These are phyloP conservation scores for Meira miltonrushii DNA, from an alignment of 1,284 basidiomycete species.

Conservation along the genomic window DNA sequence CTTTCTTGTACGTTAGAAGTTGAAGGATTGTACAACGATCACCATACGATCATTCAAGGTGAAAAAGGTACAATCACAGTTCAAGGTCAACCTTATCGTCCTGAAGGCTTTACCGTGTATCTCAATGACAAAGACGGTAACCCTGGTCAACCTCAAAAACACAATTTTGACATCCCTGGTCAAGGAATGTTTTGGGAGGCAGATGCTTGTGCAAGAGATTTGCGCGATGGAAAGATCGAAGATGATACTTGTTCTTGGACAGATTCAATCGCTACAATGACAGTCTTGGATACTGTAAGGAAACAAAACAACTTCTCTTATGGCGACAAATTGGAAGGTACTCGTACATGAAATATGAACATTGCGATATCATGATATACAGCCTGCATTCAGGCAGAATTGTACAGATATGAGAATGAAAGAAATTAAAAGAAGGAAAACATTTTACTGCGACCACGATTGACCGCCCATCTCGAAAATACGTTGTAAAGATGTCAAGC, in stretches of 20 bases:
- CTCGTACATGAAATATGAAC: not conserved
- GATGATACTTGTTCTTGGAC: slow-evolving; percentile 68
- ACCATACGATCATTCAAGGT: slow-evolving; percentile 30
- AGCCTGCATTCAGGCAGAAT: too few relatives aligned
- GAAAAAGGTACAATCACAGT: slow-evolving; percentile 56
- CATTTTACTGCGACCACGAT: too few relatives aligned
- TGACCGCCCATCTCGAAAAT: too few relatives aligned
- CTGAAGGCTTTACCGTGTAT: slow-evolving; percentile 25
- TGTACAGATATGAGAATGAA: too few relatives aligned
- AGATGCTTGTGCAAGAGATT: slow-evolving; percentile 75
- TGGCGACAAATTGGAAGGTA: slow-evolving; percentile 23
- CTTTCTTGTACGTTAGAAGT: not conserved
- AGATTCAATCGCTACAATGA: slow-evolving; percentile 11
- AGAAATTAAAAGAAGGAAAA: too few relatives aligned
- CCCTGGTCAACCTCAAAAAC: slow-evolving; percentile 31
- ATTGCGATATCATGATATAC: too few relatives aligned
- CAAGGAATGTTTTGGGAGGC: slow-evolving; percentile 56
- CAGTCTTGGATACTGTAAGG: slow-evolving; percentile 33
- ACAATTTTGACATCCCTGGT: slow-evolving; percentile 61
- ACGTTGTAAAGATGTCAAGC: too few relatives aligned
- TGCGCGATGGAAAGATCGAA: slow-evolving; percentile 70
- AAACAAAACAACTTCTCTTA: slow-evolving; percentile 19
- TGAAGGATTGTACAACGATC: slow-evolving; percentile 9
- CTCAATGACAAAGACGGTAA: slow-evolving; percentile 28
- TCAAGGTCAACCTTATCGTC: slow-evolving; percentile 62